Base-by-base conservation (phyloP, 1,284 basidiomycete genomes). In the Lignosus rhinocerotis region DNA sequence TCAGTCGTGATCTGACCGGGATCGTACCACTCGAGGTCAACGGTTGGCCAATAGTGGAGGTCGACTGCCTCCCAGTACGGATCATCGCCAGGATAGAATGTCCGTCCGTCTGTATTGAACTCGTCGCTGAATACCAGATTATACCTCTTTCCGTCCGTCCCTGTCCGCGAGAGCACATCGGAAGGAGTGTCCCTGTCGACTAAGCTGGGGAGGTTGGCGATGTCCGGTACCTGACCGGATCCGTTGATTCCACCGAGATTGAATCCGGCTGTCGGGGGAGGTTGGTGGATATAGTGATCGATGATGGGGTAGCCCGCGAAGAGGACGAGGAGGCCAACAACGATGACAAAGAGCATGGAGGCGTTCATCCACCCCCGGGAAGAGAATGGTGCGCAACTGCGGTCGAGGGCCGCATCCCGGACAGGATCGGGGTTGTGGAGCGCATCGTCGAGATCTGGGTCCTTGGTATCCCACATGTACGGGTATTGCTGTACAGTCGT, bases 41-140 rank as follows among this genome's bases (percentile, higher is more conserved):
- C 90, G 3, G 93, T 94, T 1, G 89, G 82, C 90, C 88, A 91
- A 69, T 90, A 91, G 68, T 90, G 81, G 32, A 90, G 70, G 66
- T 92, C 81, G 11, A 78, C 82, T 39, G 86, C 89, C 70, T 90
- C 88, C 89, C 89, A 92, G 69, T 78, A 92, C 11, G 89, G 82
- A 72, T 92, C 90, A 62, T 92, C 89, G 1, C 90, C 89, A 14
- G 89, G 87, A 72, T 83, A 92, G 68, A 92, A 92, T 1, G 88
- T 82, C 36, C 89, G 80, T 7, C 93, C 94, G 33, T 89, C 86
- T 6, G 69, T 76, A 51, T 96, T 87, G 73, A 97, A 97, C 74
- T 98, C 96, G 73, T 98, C 96, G 57, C 89, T 94, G 72, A 95
- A 96, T 2, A 94, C 88, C 33, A 98, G 83, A 60, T 88, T 79